These are phyloP conservation scores for Eucalyptus marginata DNA, from an alignment of 345 rosid genomes.

Conservation along the genomic window DNA sequence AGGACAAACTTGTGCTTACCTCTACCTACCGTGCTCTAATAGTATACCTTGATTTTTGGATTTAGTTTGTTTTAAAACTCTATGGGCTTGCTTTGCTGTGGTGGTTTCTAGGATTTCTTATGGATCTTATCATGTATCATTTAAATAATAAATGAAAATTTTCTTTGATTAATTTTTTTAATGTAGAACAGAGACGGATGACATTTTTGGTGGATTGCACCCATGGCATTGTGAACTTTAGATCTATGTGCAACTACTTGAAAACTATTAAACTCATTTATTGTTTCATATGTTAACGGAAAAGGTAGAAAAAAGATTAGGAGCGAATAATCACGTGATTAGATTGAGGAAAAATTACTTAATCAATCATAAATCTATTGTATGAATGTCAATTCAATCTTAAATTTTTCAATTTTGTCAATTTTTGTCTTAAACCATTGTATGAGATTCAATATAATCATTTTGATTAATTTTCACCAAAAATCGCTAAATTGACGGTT, in stretches of 20 bases:
- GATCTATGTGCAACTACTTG: not conserved
- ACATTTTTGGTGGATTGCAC: not conserved
- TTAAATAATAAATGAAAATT: too few relatives aligned
- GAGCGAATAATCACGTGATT: not conserved
- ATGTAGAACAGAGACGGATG: not conserved
- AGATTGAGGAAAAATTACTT: too few relatives aligned
- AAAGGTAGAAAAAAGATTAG: not conserved
- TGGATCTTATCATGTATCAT: too few relatives aligned
- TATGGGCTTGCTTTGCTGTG: too few relatives aligned
- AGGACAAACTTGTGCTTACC: too few relatives aligned
- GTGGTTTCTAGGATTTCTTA: too few relatives aligned
- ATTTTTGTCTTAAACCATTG: not conserved
- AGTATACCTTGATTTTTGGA: too few relatives aligned
- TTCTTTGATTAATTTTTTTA: too few relatives aligned
- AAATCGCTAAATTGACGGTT: rapidly evolving
- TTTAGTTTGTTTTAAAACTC: too few relatives aligned
- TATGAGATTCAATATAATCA: not conserved
- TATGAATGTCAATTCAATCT: not conserved
- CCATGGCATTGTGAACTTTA: not conserved
- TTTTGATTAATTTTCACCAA: not conserved
- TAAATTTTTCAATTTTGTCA: not conserved
- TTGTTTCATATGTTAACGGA: not conserved
- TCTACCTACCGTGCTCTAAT: too few relatives aligned
- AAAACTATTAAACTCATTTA: not conserved
- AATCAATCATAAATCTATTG: not conserved